These are phyloP conservation scores for Wickerhamiella occidentalis DNA, from an alignment of 805 yeast species.

Conservation along the genomic window DNA sequence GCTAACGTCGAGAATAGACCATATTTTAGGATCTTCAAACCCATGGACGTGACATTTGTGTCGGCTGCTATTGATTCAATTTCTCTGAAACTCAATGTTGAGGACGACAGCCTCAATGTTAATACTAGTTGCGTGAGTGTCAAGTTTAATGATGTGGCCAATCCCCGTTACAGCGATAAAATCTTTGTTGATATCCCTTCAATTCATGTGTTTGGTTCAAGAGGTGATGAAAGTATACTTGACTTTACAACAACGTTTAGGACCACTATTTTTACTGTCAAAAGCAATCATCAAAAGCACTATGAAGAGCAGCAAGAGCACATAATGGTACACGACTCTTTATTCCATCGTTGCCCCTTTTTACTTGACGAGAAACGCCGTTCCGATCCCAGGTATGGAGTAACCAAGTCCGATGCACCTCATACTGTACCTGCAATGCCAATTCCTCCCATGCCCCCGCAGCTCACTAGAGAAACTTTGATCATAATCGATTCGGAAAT, in stretches of 20 bases:
- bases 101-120: constrained; percentile 22
- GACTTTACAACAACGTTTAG: constrained; percentile 44
- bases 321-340: constrained; percentile 60
- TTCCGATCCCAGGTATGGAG: constrained; percentile 22
- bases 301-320: constrained; percentile 50
- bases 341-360: constrained; percentile 71
- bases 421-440: constrained; percentile 41
- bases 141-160: constrained; percentile 57
- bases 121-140: constrained; percentile 27
- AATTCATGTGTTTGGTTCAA: constrained; percentile 27
- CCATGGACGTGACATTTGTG: constrained; percentile 60
- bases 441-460: constrained; percentile 51
- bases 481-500: constrained; percentile 29
- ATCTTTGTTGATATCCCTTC: constrained; percentile 40
- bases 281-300: constrained; percentile 36
- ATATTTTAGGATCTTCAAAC: constrained; percentile 39
- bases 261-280: constrained; percentile 48
- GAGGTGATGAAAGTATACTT: constrained; percentile 14
- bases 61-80: constrained; percentile 43
- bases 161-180: constrained; percentile 47
- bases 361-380: constrained; percentile 43
- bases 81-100: constrained; percentile 32
- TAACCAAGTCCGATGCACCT: neutral
- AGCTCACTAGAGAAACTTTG: constrained; percentile 40
- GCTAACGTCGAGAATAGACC: constrained; percentile 68